Percentiles rank a stretch among this genome's conserved stretches.
These are phyloP conservation scores for Chaetoscypha palmicola DNA, from an alignment of 2,329 filamentous ascomycete genomes.

Conservation along the genomic window DNA sequence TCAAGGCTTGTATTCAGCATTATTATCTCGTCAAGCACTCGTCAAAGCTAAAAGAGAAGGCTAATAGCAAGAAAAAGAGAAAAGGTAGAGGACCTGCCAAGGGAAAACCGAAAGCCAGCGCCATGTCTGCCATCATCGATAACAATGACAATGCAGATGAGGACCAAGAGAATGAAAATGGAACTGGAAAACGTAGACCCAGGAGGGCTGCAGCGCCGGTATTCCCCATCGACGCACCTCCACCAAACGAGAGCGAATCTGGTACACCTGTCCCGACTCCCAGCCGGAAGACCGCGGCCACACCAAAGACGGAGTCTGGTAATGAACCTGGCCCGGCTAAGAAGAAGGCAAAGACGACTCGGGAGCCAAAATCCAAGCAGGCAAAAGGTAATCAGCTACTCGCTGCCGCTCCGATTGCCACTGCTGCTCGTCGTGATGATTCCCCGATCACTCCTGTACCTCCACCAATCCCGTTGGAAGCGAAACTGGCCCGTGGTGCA, in stretches of 20 bases:
- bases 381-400: conserved; percentile 27
- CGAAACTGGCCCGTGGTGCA: conserved; percentile 12
- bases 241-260: conserved; percentile 52
- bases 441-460: conserved; percentile 20
- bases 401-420: conserved; percentile 17
- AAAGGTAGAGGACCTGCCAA: conserved; percentile 40
- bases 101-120: conserved; percentile 53
- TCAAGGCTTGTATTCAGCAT: conserved; percentile 76
- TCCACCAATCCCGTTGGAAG: conserved; percentile 14
- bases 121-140: conserved; percentile 59
- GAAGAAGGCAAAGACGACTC: conserved; percentile 29
- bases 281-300: conserved; percentile 41
- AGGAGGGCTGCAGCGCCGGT: conserved; percentile 60
- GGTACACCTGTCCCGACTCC: conserved; percentile 52
- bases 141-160: conserved; percentile 36
- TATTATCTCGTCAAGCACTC: conserved; percentile 77
- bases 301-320: conserved; percentile 37
- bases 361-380: conserved; percentile 28
- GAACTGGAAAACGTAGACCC: conserved; percentile 52
- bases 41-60: conserved; percentile 69
- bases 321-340: conserved; percentile 32
- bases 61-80: conserved; percentile 44
- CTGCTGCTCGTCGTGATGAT: conserved; percentile 21
- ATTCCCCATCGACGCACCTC: conserved; percentile 58
- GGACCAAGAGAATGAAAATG: conserved; percentile 42